Base-by-base conservation (phyloP, 257 asterid species). In the Verbena officinalis region DNA sequence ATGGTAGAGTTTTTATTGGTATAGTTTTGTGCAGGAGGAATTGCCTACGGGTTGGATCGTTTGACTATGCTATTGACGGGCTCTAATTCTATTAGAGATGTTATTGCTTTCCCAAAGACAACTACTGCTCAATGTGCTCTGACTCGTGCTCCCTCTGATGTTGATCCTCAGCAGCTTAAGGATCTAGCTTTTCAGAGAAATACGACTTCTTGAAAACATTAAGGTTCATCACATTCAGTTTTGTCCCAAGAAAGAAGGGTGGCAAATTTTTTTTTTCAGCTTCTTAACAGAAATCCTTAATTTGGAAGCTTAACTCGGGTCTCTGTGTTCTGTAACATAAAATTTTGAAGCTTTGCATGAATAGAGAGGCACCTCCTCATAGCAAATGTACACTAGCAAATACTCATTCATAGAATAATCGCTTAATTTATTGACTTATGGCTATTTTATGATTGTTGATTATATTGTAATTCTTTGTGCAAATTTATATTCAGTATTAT, bases 71-170 rank as follows among this genome's bases (percentile, higher is more conserved):
- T 94, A 19, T 76, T 94, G 79, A 83, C 96, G 1, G 90, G 87
- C 54, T 79, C 95, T 33, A 75, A 63, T 60, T 90, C 99, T 36
- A 94, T 94, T 17, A 81, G 96, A 78, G 99, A 94, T 56, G 97
- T 94, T 9, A 94, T 94, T 27, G 99, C 96, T 38, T 94, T 94
- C 67, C 99, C 98, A 0, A 90, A 94, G 83, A 94, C 98, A n/a
- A 83, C 95, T 0, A 78, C 97, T 14, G 98, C 95, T 15, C 96
- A 85, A 23, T 94, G 99, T 39, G 96, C 97, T 56, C 90, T 94
- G 15, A 88, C 99, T 65, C 95, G 63, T 36, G 56, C 98, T 14
- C 99, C 98, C 40, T 88, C 98, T 1, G 75, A 62, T 51, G 96
- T 90, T 23, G 97, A 90, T 72, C 80, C 89, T 0, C 93, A 75